Evolutionary conservation across 1,139 yeast species (phyloP).

Genomic region (Kurtzmaniella quercitrusa): DNA sequence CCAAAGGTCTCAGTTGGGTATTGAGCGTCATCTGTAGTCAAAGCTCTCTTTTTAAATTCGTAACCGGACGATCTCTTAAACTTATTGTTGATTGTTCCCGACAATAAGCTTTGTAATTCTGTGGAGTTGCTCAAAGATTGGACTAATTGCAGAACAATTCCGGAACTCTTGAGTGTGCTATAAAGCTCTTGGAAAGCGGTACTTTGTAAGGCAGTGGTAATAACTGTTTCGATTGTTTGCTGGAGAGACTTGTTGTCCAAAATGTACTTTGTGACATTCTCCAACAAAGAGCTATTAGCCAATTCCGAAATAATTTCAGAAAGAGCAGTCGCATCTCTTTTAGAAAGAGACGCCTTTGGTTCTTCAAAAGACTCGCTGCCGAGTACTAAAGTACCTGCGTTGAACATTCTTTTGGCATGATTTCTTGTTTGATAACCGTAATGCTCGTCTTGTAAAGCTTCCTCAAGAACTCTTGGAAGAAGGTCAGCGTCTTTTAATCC

Average conservation of each 20-base stretch:
- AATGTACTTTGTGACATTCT: conserved; percentile 17
- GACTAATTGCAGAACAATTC: conserved; percentile 18
- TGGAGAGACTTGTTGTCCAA: conserved; percentile 19
- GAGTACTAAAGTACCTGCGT: conserved; percentile 12
- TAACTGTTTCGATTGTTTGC: conserved; percentile 17
- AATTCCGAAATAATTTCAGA: conserved; percentile 18
- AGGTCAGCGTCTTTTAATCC: conserved; percentile 17
- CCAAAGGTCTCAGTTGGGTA: conserved; percentile 5
- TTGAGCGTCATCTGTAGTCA: conserved; percentile 1
- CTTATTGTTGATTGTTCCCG: conserved; percentile 11
- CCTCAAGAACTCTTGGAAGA: conserved; percentile 17
- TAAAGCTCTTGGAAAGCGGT: conserved; percentile 20
- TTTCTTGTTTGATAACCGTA: conserved; percentile 15
- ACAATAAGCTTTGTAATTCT: conserved; percentile 13
- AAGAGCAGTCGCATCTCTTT: conserved; percentile 20
- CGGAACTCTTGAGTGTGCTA: conserved; percentile 22
- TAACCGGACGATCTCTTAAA: conserved; percentile 11
- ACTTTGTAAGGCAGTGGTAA: conserved; percentile 16
- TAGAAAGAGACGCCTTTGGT: conserved; percentile 9
- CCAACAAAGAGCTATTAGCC: conserved; percentile 20
- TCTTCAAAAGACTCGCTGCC: conserved; percentile 3
- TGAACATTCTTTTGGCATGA: conserved; percentile 17
- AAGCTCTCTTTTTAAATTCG: background rate
- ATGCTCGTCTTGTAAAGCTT: conserved; percentile 21
- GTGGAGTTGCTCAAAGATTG: conserved; percentile 13